Evolutionary conservation across 768 basidiomycete species (phyloP).

Genomic region (Kwoniella dejecticola): DNA sequence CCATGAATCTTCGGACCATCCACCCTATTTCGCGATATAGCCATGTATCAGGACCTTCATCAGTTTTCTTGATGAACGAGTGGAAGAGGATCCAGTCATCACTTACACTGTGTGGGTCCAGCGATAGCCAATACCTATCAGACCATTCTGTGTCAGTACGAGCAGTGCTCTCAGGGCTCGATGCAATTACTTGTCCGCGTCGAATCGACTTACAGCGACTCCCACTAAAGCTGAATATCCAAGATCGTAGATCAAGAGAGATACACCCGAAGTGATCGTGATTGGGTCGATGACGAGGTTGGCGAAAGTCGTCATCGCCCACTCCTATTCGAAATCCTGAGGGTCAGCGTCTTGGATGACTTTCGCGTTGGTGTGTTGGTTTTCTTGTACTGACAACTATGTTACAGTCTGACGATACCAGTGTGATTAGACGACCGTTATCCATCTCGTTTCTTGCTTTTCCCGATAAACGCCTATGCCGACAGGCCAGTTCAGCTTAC

Average conservation of each 20-base stretch:
- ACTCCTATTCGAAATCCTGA: constrained; percentile 31
- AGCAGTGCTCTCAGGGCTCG: background rate
- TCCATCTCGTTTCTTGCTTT: constrained; percentile 65
- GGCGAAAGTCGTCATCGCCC: background rate
- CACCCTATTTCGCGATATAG: background rate
- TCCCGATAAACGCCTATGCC: constrained; percentile 62
- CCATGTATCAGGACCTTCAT: too few relatives aligned
- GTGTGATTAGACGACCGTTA: constrained; percentile 69
- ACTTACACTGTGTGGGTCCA: constrained; percentile 64
- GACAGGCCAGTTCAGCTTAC: constrained; percentile 1
- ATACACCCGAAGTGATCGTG: constrained; percentile 50
- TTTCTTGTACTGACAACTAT: constrained; percentile 1
- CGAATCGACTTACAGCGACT: constrained; percentile 21
- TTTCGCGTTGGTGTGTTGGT: background rate
- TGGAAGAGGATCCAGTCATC: constrained; percentile 41
- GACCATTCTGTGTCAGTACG: background rate
- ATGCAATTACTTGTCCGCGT: background rate
- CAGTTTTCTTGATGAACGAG: background rate
- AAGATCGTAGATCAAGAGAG: constrained; percentile 59
- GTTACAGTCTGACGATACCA: constrained; percentile 60
- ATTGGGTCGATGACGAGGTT: constrained; percentile 60
- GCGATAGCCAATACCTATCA: constrained; percentile 59
- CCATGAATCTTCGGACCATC: background rate
- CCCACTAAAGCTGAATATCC: constrained; percentile 70
- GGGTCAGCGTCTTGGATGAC: constrained; percentile 52